phyloP scores from a whole-genome alignment of 1,284 basidiomycete species.

The Farysia itapuensis region DNA sequence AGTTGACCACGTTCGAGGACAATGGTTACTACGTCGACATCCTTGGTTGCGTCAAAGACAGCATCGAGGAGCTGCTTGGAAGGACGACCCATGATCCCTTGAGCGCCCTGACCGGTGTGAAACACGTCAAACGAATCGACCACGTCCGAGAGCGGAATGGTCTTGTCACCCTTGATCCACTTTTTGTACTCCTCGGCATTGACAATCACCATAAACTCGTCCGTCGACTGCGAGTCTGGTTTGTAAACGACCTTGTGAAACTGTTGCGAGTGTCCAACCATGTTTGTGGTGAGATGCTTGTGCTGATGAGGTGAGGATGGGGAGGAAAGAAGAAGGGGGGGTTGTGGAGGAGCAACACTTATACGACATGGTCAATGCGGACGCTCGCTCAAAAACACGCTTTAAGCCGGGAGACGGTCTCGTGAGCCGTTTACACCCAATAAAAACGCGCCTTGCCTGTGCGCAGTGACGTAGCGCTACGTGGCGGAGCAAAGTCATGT shows the following conservation, averaged over 20 bases:
- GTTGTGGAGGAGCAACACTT: too few species aligned
- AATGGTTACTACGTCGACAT: constrained; percentile 54
- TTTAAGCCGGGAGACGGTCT: too few species aligned
- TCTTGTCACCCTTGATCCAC: constrained; percentile 60
- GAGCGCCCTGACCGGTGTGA: constrained; percentile 59
- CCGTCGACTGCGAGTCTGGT: constrained; percentile 59
- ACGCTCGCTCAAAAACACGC: too few species aligned
- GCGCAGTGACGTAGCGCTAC: too few species aligned
- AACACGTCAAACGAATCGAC: constrained; percentile 61
- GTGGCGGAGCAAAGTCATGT: too few species aligned
- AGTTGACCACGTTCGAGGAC: constrained; percentile 58
- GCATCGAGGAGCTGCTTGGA: constrained; percentile 60
- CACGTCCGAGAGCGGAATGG: constrained; percentile 60
- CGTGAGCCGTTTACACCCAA: too few species aligned
- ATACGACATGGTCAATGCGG: too few species aligned
- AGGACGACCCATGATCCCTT: constrained; percentile 60
- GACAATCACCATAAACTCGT: constrained; percentile 61
- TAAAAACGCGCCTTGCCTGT: too few species aligned
- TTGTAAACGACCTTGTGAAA: constrained; percentile 56
- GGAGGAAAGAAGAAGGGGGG: too few species aligned
- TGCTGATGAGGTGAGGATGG: too few species aligned
- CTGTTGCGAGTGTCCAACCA: too few species aligned
- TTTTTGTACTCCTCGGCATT: constrained; percentile 57
- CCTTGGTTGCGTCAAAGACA: constrained; percentile 57
- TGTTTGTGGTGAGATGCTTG: too few species aligned